Conservation (phyloP, 495 filamentous ascomycete genomes). For the Bacidia rubella region DNA sequence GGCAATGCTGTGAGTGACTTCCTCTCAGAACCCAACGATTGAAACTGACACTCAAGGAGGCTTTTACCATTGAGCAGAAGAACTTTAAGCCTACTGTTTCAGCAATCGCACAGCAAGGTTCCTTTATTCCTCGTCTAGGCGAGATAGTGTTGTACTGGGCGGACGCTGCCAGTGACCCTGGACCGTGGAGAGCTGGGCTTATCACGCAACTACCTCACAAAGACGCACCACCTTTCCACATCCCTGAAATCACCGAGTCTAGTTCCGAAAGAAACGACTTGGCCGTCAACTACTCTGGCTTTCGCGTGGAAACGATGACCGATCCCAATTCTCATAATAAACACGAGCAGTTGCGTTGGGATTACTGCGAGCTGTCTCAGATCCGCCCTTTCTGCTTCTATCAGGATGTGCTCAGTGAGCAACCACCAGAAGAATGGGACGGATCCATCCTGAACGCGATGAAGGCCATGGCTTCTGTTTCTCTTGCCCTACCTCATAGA, state of each 20-base stretch:
- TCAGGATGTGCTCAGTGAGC: conserved; percentile 30
- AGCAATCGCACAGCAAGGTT: conserved; percentile 27
- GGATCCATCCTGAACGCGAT: conserved; percentile 42
- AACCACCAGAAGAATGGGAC: conserved; percentile 31
- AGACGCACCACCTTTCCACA: background rate
- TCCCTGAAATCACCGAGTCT: background rate
- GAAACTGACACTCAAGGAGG: conserved; percentile 36
- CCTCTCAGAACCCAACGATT: background rate
- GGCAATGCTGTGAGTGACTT: background rate
- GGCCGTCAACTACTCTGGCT: conserved; percentile 35
- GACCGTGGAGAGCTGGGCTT: conserved; percentile 1
- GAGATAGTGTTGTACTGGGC: conserved; percentile 45
- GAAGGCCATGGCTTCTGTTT: conserved; percentile 38
- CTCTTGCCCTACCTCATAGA: conserved; percentile 34
- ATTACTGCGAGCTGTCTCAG: conserved; percentile 39
- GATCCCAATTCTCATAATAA: conserved; percentile 38
- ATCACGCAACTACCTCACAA: background rate
- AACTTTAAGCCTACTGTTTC: conserved; percentile 3
- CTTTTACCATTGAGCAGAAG: conserved; percentile 20
- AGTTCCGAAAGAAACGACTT: conserved; percentile 16
- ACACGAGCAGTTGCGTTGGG: conserved; percentile 35
- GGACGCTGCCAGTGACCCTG: background rate
- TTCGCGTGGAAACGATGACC: conserved; percentile 43
- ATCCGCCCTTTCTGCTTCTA: conserved; percentile 43
- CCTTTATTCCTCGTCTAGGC: conserved; percentile 41